These are phyloP conservation scores for Cornus suecica DNA, from an alignment of 148 eudicot species.

Conservation along the genomic window DNA sequence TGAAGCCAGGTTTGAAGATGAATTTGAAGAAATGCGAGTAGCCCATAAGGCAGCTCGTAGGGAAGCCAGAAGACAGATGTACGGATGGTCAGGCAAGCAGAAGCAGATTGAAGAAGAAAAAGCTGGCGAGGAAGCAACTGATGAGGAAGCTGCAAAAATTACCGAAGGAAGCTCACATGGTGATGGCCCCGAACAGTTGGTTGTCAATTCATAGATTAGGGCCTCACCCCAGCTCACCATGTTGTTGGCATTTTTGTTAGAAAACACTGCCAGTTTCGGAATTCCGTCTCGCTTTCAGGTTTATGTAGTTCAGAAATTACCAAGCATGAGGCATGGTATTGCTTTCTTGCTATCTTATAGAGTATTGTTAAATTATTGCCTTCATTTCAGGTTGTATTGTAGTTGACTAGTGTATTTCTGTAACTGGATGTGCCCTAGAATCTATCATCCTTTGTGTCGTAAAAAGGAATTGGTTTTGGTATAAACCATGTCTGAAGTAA, in stretches of 20 bases:
- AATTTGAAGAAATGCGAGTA: constrained; percentile 55
- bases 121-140: constrained; percentile 24
- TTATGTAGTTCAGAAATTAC: neutral
- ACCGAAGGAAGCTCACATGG: constrained; percentile 35
- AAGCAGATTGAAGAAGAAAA: constrained; percentile 24
- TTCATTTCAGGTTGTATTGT: neutral
- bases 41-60: constrained; percentile 52
- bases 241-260: neutral
- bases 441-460: neutral
- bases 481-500: neutral
- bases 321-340: neutral
- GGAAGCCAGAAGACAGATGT: constrained; percentile 58
- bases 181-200: constrained; percentile 46
- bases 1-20: constrained; percentile 70
- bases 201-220: constrained; percentile 43
- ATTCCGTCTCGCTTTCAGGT: neutral
- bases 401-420: neutral
- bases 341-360: neutral
- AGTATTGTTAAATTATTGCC: neutral
- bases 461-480: neutral
- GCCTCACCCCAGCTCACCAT: neutral
- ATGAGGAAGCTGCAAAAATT: constrained; percentile 21
- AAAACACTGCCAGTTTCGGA: neutral
- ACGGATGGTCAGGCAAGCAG: constrained; percentile 34
- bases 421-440: neutral